phyloP scores from a whole-genome alignment of 2,329 filamentous ascomycete genomes.

The Allantophomopsis lycopodina region DNA sequence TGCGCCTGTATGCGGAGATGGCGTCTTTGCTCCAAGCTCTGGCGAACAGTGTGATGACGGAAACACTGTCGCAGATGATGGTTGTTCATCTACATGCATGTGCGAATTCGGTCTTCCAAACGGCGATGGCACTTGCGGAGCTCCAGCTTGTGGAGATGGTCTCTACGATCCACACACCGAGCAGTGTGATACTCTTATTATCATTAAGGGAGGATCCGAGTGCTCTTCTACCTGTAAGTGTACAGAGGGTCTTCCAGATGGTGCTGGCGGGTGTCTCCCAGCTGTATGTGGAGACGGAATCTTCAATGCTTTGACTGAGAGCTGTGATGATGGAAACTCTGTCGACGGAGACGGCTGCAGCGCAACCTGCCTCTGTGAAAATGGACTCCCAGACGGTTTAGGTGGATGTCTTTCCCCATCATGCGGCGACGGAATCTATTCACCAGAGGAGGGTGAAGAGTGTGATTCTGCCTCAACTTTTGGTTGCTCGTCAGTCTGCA shows the following conservation, averaged over 20 bases:
- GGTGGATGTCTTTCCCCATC: not conserved
- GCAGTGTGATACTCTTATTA: no score
- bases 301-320: not conserved
- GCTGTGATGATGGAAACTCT: not conserved
- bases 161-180: no score
- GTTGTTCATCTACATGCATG: not conserved
- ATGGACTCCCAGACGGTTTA: constrained; percentile 1
- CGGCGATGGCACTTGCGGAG: not conserved
- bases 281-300: not conserved
- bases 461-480: no score
- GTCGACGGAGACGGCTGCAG: not conserved
- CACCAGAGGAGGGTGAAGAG: no score
- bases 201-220: not conserved
- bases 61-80: not conserved
- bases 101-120: not conserved
- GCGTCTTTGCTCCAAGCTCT: constrained; percentile 17
- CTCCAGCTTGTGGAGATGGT: no score
- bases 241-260: not conserved
- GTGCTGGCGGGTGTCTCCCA: not conserved
- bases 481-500: no score
- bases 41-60: constrained; percentile 28
- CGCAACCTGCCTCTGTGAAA: not conserved
- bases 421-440: no score
- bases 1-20: constrained; percentile 21
- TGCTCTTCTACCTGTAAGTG: not conserved